Evolutionary conservation across 805 yeast genomes (phyloP).

Genomic region (Torulaspora franciscae): DNA sequence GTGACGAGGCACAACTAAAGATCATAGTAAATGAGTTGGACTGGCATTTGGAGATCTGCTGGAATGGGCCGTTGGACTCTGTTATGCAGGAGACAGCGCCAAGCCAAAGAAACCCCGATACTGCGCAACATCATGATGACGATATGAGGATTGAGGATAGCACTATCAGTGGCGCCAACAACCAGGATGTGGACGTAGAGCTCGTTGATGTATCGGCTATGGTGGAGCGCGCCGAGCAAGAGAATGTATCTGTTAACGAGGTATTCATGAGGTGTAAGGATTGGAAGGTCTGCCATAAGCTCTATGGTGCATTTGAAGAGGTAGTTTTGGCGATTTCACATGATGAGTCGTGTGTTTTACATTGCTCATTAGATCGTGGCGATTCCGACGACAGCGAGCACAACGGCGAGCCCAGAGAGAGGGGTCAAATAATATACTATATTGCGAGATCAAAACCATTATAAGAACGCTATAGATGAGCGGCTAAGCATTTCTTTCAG

Average conservation of each 20-base stretch:
- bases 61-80: constrained; percentile 35
- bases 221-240: constrained; percentile 26
- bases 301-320: constrained; percentile 57
- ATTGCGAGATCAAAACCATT: constrained; percentile 37
- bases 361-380: constrained; percentile 58
- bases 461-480: constrained; percentile 6
- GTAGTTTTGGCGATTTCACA: constrained; percentile 56
- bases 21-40: constrained; percentile 31
- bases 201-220: constrained; percentile 21
- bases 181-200: constrained; percentile 7
- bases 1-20: constrained; percentile 17
- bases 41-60: constrained; percentile 33
- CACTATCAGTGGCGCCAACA: constrained; percentile 10
- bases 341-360: constrained; percentile 56
- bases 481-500: constrained; percentile 35
- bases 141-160: constrained; percentile 26
- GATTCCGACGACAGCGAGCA: constrained; percentile 18
- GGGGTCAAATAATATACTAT: constrained; percentile 61
- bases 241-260: constrained; percentile 30
- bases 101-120: background rate
- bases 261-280: constrained; percentile 54
- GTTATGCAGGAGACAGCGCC: constrained; percentile 14
- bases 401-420: constrained; percentile 38
- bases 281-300: constrained; percentile 61
- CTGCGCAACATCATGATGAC: constrained; percentile 7